Base-by-base conservation (phyloP, 2,329 filamentous ascomycete genomes). In the Fusarium sp. region DNA sequence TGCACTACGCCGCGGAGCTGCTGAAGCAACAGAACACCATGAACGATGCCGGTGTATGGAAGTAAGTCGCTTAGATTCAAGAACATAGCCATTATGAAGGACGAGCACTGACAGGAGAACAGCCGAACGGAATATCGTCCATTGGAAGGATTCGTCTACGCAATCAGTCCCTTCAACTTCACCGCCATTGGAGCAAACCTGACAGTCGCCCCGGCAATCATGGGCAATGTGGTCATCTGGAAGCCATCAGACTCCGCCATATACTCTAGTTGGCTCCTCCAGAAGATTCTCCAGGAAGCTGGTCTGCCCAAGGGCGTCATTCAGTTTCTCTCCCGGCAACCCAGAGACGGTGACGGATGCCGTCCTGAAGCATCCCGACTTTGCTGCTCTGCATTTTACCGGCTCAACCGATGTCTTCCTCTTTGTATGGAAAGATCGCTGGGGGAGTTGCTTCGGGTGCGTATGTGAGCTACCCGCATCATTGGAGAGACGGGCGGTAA, bases 401-500 rank as follows among this genome's bases (percentile, higher is more conserved):
- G 48, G 48, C 48, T 54, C 48, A n/a, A 54, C 48, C 2, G 25
- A 54, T n/a, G 48, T 54, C 0, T 54, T 54, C 48, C 25, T 27
- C 25, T 5, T 30, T 54, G 25, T 30, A 54, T n/a, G 30, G 30
- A 6, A 54, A 54, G 25, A 54, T 54, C 9, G 48, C 25, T 2
- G 48, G 34, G 25, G 48, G 48, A 5, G 27, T 54, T 10, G 27
- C 16, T 10, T 30, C 25, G 27, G 48, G 48, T n/a, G 35, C 27
- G 0, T 58, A 58, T 20, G 77, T 81, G 54, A 43, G 23, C 27
- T 82, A 78, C 78, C 86, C 86, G 4, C 16, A 79, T 88, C 54
- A 84, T 87, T 9, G 86, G 85, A 67, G 86, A 88, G 81, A 88
- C 86, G 6, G 83, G 84, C 4, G 86, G 86, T 64, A 88, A 88